A percentile compares a stretch with the other conserved stretches of the same genome.
Evolutionary conservation across 2,329 filamentous ascomycete genomes (phyloP).

Genomic region (Cryphonectria radicalis): DNA sequence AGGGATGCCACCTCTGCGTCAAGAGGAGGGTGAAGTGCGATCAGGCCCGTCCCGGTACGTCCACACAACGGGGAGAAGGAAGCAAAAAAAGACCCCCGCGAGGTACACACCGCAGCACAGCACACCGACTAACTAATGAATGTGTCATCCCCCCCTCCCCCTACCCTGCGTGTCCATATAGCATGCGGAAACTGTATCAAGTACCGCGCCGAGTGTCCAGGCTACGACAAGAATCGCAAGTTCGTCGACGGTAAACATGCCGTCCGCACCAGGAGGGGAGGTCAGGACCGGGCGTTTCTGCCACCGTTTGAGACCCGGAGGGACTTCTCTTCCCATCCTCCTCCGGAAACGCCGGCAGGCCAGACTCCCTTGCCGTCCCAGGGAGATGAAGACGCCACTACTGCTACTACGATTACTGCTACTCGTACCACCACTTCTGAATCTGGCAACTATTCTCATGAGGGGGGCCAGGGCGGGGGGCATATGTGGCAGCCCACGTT

Average conservation of each 20-base stretch:
- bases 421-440: neutral
- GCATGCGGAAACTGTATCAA: conserved; percentile 44
- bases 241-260: conserved; percentile 47
- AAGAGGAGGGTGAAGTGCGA: conserved; percentile 52
- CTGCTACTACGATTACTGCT: neutral
- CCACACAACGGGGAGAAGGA: neutral
- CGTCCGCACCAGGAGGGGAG: conserved; percentile 38
- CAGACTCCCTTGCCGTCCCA: neutral
- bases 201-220: conserved; percentile 45
- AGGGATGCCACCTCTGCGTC: conserved; percentile 46
- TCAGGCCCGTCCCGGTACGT: conserved; percentile 42
- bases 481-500: neutral
- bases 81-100: neutral
- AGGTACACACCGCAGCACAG: neutral
- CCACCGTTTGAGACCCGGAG: conserved; percentile 24
- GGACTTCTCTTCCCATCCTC: neutral
- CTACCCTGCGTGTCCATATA: neutral
- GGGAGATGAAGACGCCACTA: neutral
- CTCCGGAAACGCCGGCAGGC: neutral
- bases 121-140: neutral
- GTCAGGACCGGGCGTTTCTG: conserved; percentile 3
- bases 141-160: neutral
- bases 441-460: neutral
- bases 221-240: conserved; percentile 45
- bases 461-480: neutral